Conservation (phyloP, 176 grass and related monocot genomes). For the Cymbopogon citratus region DNA sequence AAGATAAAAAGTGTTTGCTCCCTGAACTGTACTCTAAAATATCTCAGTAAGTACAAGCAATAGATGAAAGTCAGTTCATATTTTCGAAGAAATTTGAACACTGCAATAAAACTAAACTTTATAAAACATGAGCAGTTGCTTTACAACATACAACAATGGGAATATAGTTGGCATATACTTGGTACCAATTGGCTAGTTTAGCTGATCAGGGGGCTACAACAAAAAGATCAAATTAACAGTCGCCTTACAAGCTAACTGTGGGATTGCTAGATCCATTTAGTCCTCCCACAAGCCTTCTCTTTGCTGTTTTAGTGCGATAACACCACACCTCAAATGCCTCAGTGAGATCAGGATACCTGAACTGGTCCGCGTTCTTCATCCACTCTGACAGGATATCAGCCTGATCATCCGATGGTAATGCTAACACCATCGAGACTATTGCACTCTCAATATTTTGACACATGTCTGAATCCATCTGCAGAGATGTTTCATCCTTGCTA, state of each 20-base stretch:
- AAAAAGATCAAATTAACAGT: slow-evolving; percentile 28
- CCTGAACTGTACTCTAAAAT: background rate
- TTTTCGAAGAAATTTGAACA: background rate
- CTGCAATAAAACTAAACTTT: slow-evolving; percentile 26
- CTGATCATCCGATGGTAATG: slow-evolving; percentile 81
- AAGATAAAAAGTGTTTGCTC: background rate
- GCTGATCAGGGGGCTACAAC: slow-evolving; percentile 4
- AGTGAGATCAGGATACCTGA: slow-evolving; percentile 83
- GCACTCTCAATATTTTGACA: slow-evolving; percentile 83
- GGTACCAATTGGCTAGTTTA: slow-evolving; percentile 30
- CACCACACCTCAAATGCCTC: slow-evolving; percentile 99
- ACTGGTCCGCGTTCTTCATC: slow-evolving; percentile 66
- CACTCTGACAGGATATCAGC: slow-evolving; percentile 76
- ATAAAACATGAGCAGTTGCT: slow-evolving; percentile 14
- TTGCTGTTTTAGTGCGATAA: slow-evolving; percentile 77
- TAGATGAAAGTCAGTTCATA: slow-evolving; percentile 12
- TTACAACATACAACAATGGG: slow-evolving; percentile 35
- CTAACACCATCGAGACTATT: slow-evolving; percentile 67
- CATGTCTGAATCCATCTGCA: slow-evolving; percentile 55
- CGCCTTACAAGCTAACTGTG: slow-evolving; percentile 44
- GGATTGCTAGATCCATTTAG: slow-evolving; percentile 49
- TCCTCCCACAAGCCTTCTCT: slow-evolving; percentile 49
- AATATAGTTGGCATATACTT: slow-evolving; percentile 37
- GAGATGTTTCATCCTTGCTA: slow-evolving; percentile 23
- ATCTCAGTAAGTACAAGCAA: background rate